Evolutionary conservation across 345 rosid species (phyloP).

Genomic region (Lumnitzera racemosa): DNA sequence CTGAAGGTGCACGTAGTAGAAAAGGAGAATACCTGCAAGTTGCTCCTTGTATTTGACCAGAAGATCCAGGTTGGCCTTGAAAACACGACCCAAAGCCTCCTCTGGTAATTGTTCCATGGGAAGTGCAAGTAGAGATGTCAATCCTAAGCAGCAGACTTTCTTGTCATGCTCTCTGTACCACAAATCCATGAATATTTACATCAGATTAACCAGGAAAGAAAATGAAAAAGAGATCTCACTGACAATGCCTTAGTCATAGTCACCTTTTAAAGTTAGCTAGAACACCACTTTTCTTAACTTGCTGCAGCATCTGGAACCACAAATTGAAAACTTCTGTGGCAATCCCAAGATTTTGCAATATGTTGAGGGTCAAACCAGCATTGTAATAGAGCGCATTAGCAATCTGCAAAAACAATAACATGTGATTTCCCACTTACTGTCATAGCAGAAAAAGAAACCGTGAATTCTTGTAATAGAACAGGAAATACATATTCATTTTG

Average conservation of each 20-base stretch:
- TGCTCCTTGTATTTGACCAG: conserved; percentile 86
- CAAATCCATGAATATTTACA: conserved; percentile 10
- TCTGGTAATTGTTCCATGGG: conserved; percentile 79
- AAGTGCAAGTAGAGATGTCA: conserved; percentile 77
- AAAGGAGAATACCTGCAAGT: conserved; percentile 63
- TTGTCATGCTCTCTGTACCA: conserved; percentile 83
- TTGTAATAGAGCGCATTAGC: conserved; percentile 94
- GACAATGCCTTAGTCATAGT: not conserved
- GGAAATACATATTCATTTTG: too few species aligned
- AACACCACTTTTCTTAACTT: conserved; percentile 77
- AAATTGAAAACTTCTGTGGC: conserved; percentile 65
- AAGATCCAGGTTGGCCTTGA: conserved; percentile 81
- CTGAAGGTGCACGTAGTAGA: not conserved
- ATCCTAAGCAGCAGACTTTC: conserved; percentile 96
- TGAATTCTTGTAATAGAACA: too few species aligned
- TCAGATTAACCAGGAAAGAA: not conserved
- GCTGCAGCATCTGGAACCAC: conserved; percentile 97
- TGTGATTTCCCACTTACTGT: not conserved
- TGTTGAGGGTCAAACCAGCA: conserved; percentile 61
- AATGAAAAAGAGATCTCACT: not conserved
- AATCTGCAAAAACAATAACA: conserved; percentile 42
- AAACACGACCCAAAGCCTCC: conserved; percentile 83
- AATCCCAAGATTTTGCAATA: conserved; percentile 79
- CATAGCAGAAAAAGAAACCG: conserved; percentile 1
- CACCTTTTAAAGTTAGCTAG: conserved; percentile 84